Base-by-base conservation (phyloP, 2,329 filamentous ascomycete species). In the Graphilbum fragrans region DNA sequence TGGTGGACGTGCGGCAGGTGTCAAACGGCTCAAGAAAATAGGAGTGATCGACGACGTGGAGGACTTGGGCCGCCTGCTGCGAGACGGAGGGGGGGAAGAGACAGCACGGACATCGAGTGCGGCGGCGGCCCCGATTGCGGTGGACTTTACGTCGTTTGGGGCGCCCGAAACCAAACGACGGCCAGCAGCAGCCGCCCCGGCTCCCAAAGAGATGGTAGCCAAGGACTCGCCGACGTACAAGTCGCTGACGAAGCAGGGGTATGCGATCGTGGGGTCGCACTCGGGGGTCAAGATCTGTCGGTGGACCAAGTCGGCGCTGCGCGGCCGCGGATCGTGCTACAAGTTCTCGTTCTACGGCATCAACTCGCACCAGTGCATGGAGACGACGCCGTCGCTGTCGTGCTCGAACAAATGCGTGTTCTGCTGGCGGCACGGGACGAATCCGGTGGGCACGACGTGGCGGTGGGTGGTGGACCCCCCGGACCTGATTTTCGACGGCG, bases 351-450 rank as follows among this genome's bases (percentile, higher is more conserved):
- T 98, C 60, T 98, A 98, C 60, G 90, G 90, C 38, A 98, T 98
- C 59, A 77, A 83, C 49, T 95, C 88, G 0, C 92, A 98, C 56
- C 82, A 94, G 47, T 98, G 90, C 62, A 98, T 98, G 92, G 90
- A 98, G 63, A 90, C 90, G 2, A 96, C 90, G 0, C 90, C 90
- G 0, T 94, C 88, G 0, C 74, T 98, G 4, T 94, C 86, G 10
- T 98, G 90, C 69, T 92, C 83, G 47, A 96, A 96, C 67, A 96
- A 98, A 60, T 96, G 92, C 60, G 86, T 98, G 50, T 98, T 96
- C 61, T 98, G 90, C 70, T 98, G 90, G 92, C 80, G 92, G 7
- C 92, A 96, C 57, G 92, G 90, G 41, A 96, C 92, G 0, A 98
- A 96, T 58, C 90, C 90, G 0, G 92, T 96, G 0, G 88, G 88